Evolutionary conservation across 2,329 filamentous ascomycete genomes (phyloP).

Genomic region (Tolypocladium capitatum): DNA sequence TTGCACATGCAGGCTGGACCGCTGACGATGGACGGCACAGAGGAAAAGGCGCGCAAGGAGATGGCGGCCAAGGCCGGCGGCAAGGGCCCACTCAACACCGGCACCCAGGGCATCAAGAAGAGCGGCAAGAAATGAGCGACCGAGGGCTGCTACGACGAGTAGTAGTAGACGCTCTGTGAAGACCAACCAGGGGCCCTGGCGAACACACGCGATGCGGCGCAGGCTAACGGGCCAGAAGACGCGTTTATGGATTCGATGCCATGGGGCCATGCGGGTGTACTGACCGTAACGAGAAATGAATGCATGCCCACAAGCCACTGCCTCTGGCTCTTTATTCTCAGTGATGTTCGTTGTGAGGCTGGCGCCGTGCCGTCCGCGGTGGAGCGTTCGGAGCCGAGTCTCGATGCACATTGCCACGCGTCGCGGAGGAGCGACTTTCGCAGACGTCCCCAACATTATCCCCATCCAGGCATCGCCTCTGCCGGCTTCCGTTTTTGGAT

Average conservation of each 20-base stretch:
- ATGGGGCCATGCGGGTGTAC: not conserved
- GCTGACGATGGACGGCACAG: conserved; percentile 24
- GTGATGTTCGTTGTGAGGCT: not conserved
- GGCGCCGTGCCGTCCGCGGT: not conserved
- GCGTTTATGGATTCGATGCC: not conserved
- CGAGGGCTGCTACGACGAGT: not conserved
- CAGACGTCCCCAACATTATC: not conserved
- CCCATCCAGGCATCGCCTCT: not conserved
- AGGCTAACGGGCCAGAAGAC: not conserved
- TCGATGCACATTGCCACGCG: not conserved
- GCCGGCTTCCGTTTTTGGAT: not conserved
- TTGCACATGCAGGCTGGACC: not conserved
- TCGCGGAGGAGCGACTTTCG: not conserved
- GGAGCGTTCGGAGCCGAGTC: not conserved
- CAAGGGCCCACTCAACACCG: conserved; percentile 79
- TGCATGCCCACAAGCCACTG: not conserved
- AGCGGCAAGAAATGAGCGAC: conserved; percentile 77
- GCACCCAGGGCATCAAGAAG: conserved; percentile 90
- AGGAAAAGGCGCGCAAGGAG: conserved; percentile 77
- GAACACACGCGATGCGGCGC: not conserved
- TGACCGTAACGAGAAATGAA: not conserved
- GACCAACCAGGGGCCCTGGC: not conserved
- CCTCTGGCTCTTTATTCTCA: not conserved
- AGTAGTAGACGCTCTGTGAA: not conserved
- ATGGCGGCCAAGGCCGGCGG: conserved; percentile 69